A percentile compares a stretch with the other conserved stretches of the same genome.
These are phyloP conservation scores for Epithele typhae DNA, from an alignment of 768 basidiomycete genomes.

Conservation along the genomic window DNA sequence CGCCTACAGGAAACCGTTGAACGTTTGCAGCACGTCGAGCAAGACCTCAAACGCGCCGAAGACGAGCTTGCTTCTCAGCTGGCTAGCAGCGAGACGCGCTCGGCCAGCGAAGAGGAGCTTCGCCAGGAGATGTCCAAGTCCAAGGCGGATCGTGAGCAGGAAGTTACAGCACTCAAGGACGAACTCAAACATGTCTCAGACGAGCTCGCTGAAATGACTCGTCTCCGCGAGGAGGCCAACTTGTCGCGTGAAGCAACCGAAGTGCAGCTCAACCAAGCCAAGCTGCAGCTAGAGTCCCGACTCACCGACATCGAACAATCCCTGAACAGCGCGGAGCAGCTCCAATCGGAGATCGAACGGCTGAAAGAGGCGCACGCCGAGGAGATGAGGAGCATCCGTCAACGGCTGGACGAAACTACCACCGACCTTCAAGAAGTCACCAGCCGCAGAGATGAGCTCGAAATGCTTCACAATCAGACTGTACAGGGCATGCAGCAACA, in stretches of 20 bases:
- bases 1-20: slow-evolving; percentile 6
- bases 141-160: slow-evolving; percentile 7
- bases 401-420: neutral
- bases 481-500: neutral
- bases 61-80: slow-evolving; percentile 17
- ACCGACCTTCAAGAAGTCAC: slow-evolving; percentile 7
- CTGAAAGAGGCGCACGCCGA: slow-evolving; percentile 4
- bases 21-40: slow-evolving; percentile 6
- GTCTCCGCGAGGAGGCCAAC: slow-evolving; percentile 10
- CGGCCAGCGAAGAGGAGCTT: slow-evolving; percentile 7
- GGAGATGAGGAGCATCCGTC: slow-evolving; percentile 7
- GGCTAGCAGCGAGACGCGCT: slow-evolving; percentile 8
- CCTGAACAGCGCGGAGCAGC: slow-evolving; percentile 17
- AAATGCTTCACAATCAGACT: slow-evolving; percentile 8
- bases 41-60: slow-evolving; percentile 15
- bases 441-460: slow-evolving; percentile 7
- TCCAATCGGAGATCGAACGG: slow-evolving; percentile 9
- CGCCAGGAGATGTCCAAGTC: slow-evolving; percentile 6
- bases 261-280: slow-evolving; percentile 17
- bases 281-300: slow-evolving; percentile 21
- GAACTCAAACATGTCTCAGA: slow-evolving; percentile 11
- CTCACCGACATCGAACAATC: slow-evolving; percentile 19
- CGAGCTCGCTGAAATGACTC: slow-evolving; percentile 17
- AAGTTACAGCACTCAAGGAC: slow-evolving; percentile 12
- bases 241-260: slow-evolving; percentile 12